Base-by-base conservation (phyloP, 345 rosid species). In the Lepidium aucheri region DNA sequence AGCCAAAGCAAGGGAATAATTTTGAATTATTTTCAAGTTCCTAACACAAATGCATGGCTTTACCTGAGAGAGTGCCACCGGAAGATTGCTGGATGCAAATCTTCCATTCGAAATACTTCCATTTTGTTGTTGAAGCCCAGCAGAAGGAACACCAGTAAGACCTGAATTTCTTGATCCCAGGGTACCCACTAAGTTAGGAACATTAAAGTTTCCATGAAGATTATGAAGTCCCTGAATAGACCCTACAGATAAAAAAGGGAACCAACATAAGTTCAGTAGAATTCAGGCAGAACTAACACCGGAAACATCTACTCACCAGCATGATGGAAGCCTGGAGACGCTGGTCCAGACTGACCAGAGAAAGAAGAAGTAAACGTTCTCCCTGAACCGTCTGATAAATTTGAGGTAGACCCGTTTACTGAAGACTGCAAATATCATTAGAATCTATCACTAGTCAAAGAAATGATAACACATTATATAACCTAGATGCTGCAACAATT, bases 11-110 rank as follows among this genome's bases (percentile, higher is more conserved):
- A 36, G n/a, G 10, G 11, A 15, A 6, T 36, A 20, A 45, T 50
- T 55, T 46, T 15, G 16, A 65, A 66, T 33, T 24, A 15, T 41
- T 34, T 1, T n/a, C 39, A 33, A 12, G 7, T 65, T 39, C 53
- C 26, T 44, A 55, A 49, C 60, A 63, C 28, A 26, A 13, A 57
- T 12, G 34, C 54, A 60, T 64, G 26, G 40, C 35, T 41, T 20
- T 75, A 93, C 97, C 99, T 93, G 97, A 43, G 99, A 86, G 50
- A 88, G 85, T n/a, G 86, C 90, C 34, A 77, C 87, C 5, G 98
- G 98, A 32, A 88, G 79, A 78, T 86, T 93, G 74, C 76, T 86
- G 50, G 94, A 78, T 49, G 89, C 76, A 77, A 90, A 90, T 60
- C 97, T 83, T 66, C 96, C 98, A 72, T 79, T 77, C 17, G 92